phyloP scores from a whole-genome alignment of 2,329 filamentous ascomycete genomes.

The Fusarium robinianum region DNA sequence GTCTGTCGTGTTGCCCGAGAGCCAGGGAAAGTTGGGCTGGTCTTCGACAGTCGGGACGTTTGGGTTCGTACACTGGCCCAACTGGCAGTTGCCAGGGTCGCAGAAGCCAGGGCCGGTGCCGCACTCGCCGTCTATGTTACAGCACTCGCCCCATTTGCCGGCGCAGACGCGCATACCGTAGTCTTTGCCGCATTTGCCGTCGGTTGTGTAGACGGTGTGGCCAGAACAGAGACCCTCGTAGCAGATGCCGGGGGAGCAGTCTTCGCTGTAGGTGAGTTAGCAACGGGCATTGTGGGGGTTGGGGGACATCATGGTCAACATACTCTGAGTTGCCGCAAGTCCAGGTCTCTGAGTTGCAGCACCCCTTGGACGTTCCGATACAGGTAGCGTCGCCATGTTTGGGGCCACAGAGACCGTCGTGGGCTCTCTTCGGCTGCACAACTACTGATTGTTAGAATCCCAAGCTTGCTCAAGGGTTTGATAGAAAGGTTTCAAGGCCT shows the following conservation, averaged over 20 bases:
- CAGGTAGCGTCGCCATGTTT: slow-evolving; percentile 14
- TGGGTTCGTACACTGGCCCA: neutral
- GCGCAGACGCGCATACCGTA: slow-evolving; percentile 39
- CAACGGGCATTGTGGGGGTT: too few species aligned
- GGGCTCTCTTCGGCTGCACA: slow-evolving; percentile 3
- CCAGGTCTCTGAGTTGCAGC: slow-evolving; percentile 20
- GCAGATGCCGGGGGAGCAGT: slow-evolving; percentile 41
- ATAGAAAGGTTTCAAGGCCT: neutral
- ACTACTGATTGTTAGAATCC: neutral
- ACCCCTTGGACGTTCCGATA: slow-evolving; percentile 12
- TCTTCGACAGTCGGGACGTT: slow-evolving; percentile 1
- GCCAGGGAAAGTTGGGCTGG: slow-evolving; percentile 8
- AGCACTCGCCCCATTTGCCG: slow-evolving; percentile 41
- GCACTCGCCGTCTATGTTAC: slow-evolving; percentile 34
- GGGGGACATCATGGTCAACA: too few species aligned
- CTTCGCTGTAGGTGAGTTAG: slow-evolving; percentile 36
- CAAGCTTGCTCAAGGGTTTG: slow-evolving; percentile 1
- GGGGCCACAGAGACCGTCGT: slow-evolving; percentile 10
- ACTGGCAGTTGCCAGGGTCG: neutral
- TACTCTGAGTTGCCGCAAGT: slow-evolving; percentile 15
- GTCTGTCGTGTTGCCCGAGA: slow-evolving; percentile 2
- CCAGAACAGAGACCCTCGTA: slow-evolving; percentile 41
- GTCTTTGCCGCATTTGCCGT: slow-evolving; percentile 42
- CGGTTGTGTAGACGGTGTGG: slow-evolving; percentile 37
- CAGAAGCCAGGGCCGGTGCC: slow-evolving; percentile 35